Evolutionary conservation across 78 protist genomes (phyloP).

Genomic region (Mantamonas sphyraenae): DNA sequence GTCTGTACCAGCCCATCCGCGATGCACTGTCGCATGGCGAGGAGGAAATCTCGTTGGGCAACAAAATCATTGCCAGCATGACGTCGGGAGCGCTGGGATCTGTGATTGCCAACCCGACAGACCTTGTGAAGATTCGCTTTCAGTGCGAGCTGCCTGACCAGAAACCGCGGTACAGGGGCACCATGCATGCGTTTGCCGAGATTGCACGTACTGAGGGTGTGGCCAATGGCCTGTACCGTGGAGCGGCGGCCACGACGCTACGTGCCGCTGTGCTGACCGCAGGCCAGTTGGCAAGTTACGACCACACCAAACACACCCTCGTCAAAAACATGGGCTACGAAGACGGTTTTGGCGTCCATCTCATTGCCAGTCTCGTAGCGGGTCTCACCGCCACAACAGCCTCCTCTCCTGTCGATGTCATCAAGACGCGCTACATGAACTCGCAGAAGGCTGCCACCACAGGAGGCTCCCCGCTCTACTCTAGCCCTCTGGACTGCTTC

Average conservation of each 20-base stretch:
- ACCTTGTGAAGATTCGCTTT: background rate
- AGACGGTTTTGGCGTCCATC: too few species aligned
- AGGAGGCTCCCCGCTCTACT: too few species aligned
- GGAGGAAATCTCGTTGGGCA: background rate
- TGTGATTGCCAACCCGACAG: background rate
- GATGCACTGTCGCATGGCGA: background rate
- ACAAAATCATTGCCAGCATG: background rate
- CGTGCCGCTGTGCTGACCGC: background rate
- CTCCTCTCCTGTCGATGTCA: too few species aligned
- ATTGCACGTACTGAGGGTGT: background rate
- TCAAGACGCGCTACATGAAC: too few species aligned
- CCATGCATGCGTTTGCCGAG: background rate
- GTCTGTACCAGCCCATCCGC: background rate
- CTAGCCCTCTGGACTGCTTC: too few species aligned
- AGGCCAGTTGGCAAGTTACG: background rate
- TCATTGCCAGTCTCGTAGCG: too few species aligned
- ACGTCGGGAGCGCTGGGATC: background rate
- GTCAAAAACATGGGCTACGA: background rate
- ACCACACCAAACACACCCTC: background rate
- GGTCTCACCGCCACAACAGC: too few species aligned
- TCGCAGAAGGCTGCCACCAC: too few species aligned
- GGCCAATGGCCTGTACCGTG: background rate
- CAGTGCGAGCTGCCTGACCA: background rate
- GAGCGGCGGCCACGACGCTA: background rate
- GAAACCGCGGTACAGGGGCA: background rate